Evolutionary conservation across 1,284 basidiomycete species (phyloP).

Genomic region (Rhodotorula sp.): DNA sequence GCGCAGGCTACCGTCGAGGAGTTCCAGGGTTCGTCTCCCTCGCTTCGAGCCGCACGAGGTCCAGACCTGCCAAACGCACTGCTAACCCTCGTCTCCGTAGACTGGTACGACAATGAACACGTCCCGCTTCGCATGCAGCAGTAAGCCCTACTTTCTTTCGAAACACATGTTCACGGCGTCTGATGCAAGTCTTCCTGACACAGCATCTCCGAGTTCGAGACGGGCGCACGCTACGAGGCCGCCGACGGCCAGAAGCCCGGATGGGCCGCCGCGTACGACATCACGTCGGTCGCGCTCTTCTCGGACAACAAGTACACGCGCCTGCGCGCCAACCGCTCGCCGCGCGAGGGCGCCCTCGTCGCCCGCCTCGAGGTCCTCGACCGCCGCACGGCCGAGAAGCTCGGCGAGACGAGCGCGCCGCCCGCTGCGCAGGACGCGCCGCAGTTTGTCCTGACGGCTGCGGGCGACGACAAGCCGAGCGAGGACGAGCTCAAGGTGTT

Average conservation of each 20-base stretch:
- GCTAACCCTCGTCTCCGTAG: conserved; percentile 22
- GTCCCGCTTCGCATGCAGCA: conserved; percentile 50
- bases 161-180: conserved; percentile 11
- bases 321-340: conserved; percentile 48
- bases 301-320: conserved; percentile 47
- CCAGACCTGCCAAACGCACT: background rate
- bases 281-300: conserved; percentile 48
- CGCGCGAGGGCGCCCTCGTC: conserved; percentile 51
- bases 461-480: conserved; percentile 4
- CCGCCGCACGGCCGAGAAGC: conserved; percentile 48
- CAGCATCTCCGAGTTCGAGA: conserved; percentile 47
- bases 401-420: conserved; percentile 43
- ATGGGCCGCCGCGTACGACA: conserved; percentile 51
- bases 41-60: background rate
- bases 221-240: conserved; percentile 46
- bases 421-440: conserved; percentile 21
- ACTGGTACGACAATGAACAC: conserved; percentile 54
- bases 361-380: conserved; percentile 49
- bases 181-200: conserved; percentile 20
- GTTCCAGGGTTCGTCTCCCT: conserved; percentile 45
- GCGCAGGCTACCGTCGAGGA: conserved; percentile 44
- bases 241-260: conserved; percentile 37
- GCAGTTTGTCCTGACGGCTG: conserved; percentile 28
- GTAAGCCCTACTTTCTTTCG: conserved; percentile 20
- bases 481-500: conserved; percentile 12